These are phyloP conservation scores for Xylaria castorea DNA, from an alignment of 495 filamentous ascomycete genomes.

Conservation along the genomic window DNA sequence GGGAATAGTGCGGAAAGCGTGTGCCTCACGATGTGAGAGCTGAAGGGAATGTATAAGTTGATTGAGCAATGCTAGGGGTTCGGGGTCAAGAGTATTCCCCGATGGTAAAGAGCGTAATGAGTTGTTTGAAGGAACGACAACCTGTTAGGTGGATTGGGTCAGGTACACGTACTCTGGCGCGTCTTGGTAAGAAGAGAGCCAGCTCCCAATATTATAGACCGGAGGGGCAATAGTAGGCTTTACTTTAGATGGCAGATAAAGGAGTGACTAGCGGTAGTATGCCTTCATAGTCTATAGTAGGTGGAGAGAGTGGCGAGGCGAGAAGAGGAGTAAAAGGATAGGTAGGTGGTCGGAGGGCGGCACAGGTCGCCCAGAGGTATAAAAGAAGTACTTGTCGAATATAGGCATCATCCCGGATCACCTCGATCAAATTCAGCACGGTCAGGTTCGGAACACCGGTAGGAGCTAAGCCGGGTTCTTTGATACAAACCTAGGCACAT, in stretches of 20 bases:
- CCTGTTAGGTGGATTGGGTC: slow-evolving; percentile 47
- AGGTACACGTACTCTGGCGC: slow-evolving; percentile 46
- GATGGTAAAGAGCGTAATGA: slow-evolving; percentile 53
- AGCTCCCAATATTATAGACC: slow-evolving; percentile 61
- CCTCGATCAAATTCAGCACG: slow-evolving; percentile 48
- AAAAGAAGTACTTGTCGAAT: slow-evolving; percentile 50
- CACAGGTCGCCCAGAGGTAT: slow-evolving; percentile 56
- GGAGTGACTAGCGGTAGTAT: slow-evolving; percentile 53
- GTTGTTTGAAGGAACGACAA: slow-evolving; percentile 45
- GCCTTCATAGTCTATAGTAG: slow-evolving; percentile 44
- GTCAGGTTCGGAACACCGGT: slow-evolving; percentile 58
- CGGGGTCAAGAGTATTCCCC: slow-evolving; percentile 6
- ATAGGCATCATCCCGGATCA: slow-evolving; percentile 46
- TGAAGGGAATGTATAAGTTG: slow-evolving; percentile 41
- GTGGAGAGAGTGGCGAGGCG: slow-evolving; percentile 43
- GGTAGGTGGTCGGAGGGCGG: slow-evolving; percentile 48
- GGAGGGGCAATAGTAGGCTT: slow-evolving; percentile 51
- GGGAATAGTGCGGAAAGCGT: slow-evolving; percentile 26
- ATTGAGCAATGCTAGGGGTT: slow-evolving; percentile 26
- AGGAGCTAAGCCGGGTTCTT: slow-evolving; percentile 59
- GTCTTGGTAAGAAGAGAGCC: slow-evolving; percentile 54
- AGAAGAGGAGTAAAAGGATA: slow-evolving; percentile 41
- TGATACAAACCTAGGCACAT: slow-evolving; percentile 58
- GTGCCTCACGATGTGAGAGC: slow-evolving; percentile 28
- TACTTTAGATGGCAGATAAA: slow-evolving; percentile 44